Evolutionary conservation across 2,329 filamentous ascomycete genomes (phyloP), one percentile per base, ranked within the genome.

Genomic region (Xylaria sp.): DNA sequence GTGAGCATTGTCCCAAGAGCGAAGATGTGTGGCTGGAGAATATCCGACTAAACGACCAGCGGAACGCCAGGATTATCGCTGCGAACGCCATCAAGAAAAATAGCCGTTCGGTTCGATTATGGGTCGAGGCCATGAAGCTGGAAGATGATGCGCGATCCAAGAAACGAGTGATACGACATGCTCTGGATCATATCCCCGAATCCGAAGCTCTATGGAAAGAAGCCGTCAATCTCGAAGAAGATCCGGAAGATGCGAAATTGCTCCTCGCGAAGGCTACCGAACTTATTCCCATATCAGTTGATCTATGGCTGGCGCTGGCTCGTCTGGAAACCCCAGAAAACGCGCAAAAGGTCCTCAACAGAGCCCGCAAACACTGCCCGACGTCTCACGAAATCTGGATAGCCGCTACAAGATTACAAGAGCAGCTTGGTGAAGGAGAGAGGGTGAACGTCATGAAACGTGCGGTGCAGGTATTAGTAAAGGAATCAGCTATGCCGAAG

Each of bases 201-300:
- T 98, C 95, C 0, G 96, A 98, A 57, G 91, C 93, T 51, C 87
- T 99, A n/a, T 99, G 96, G 96, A 99, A 98, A 79, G 94, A 97
- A 78, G 92, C 95, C 5, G 95, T 99, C 71, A 98, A 98, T 75
- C 83, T 98, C 64, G 96, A 98, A 78, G 95, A 98, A 76, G 92
- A 97, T 74, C 89, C 92, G 0, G 92, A 91, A 36, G 94, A 98
- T 82, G 97, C 97, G 4, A 91, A 91, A 71, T 84, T 99, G 65
- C 86, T 99, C 64, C 88, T 99, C 56, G 94, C 94, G 57, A 98
- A 98, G 82, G 97, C 97, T 0, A 97, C 94, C 0, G 94, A 99
- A 75, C 92, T 98, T 67, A 97, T 99, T 65, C 95, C 95, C 0
- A 85, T 97, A 7, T 97, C 95, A 0, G 91, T 98, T 46, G 97